Evolutionary conservation across 106 monocot genomes (phyloP).

Genomic region (Gastrodia elata): DNA sequence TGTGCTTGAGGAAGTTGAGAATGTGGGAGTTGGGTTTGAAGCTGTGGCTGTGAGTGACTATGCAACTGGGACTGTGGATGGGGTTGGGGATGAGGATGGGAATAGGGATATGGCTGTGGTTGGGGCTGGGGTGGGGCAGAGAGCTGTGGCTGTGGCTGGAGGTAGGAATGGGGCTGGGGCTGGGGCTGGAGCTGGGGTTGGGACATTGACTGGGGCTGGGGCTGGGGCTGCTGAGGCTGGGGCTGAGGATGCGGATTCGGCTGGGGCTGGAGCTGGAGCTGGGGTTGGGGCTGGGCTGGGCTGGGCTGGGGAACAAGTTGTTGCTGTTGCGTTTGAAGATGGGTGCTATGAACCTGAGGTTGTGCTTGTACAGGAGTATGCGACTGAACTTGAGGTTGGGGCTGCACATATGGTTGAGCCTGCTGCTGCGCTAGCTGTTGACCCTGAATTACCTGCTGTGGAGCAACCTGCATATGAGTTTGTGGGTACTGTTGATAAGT

Average conservation of each 20-base stretch:
- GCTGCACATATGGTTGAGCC: constrained; percentile 18
- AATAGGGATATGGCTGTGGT: constrained; percentile 13
- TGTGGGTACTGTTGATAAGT: constrained; percentile 32
- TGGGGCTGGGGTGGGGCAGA: constrained; percentile 17
- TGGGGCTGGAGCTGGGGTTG: constrained; percentile 21
- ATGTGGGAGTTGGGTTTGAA: constrained; percentile 9
- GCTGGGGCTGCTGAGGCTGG: neutral
- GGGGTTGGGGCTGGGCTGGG: constrained; percentile 12
- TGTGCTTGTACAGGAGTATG: constrained; percentile 14
- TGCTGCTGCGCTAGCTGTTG: constrained; percentile 21
- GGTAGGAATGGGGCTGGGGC: constrained; percentile 20
- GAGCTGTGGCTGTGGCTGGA: constrained; percentile 10
- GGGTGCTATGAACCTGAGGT: constrained; percentile 7
- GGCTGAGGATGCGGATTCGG: neutral
- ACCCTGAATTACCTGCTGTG: constrained; percentile 16
- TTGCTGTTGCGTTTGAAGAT: constrained; percentile 13
- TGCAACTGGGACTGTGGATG: constrained; percentile 10
- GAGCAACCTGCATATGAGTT: constrained; percentile 16
- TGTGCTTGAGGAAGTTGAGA: constrained; percentile 14
- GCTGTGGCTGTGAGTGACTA: constrained; percentile 11
- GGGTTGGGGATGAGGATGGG: constrained; percentile 13
- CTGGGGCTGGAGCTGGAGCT: neutral
- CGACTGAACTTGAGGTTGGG: constrained; percentile 10
- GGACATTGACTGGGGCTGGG: neutral
- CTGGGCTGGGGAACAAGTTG: constrained; percentile 3